Percentiles rank a stretch among this genome's conserved stretches.
Conservation (phyloP, 306 rosid species). For the Begonia fuchsioides region DNA sequence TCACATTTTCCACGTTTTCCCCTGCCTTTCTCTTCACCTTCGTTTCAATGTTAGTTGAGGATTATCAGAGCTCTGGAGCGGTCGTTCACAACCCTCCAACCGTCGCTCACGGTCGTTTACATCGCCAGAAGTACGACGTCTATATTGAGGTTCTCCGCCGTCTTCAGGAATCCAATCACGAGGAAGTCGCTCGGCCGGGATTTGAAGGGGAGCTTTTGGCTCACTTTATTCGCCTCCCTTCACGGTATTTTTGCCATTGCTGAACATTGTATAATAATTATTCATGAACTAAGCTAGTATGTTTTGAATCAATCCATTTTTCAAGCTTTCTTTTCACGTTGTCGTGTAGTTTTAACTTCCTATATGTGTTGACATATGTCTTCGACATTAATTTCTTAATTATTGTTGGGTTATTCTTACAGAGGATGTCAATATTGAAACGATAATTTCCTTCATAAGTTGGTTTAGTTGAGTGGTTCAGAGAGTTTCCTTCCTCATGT, state of each 20-base stretch:
- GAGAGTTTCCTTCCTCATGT: background rate
- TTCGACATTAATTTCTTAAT: no score
- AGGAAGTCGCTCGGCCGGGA: conserved; percentile 56
- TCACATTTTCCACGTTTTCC: no score
- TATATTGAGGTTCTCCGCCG: conserved; percentile 92
- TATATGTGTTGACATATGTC: background rate
- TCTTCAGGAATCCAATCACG: conserved; percentile 45
- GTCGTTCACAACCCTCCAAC: no score
- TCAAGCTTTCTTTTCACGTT: background rate
- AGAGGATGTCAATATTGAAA: no score
- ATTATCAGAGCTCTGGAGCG: no score
- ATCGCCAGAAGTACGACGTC: conserved; percentile 21
- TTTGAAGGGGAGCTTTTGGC: conserved; percentile 76
- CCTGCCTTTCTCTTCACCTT: no score
- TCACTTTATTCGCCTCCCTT: conserved; percentile 91
- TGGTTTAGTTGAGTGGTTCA: no score
- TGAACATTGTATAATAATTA: no score
- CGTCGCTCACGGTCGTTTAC: no score
- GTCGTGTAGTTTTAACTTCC: background rate
- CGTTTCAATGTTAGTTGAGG: no score
- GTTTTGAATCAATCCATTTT: background rate
- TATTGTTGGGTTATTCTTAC: no score
- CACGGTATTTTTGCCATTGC: conserved; percentile 74
- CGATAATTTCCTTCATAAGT: no score
- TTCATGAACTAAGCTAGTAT: background rate